Evolutionary conservation across 345 rosid genomes (phyloP), one percentile per base, ranked within the genome.

Genomic region (Noccaea bulbosa): DNA sequence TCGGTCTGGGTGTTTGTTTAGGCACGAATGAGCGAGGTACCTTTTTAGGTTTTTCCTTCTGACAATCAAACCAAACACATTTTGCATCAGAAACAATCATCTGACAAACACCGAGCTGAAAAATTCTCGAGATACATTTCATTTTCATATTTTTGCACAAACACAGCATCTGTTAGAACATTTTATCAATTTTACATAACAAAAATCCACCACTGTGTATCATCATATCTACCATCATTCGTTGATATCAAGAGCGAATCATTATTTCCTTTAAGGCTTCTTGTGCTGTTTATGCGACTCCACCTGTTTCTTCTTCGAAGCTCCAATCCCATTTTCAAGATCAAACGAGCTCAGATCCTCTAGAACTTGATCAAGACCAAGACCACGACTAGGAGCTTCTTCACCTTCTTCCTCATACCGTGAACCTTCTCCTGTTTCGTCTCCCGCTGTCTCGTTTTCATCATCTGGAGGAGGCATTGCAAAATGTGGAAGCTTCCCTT

Each of bases 271-370:
- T 62, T 82, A 87, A 20, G 89, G 88, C 81, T 93, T 91, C 79
- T 80, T 89, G 61, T 93, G 87, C 38, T 86, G 85, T 79, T 86
- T 90, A 65, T 78, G 81, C 8, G 86, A 70, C 11, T 77, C 85
- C 11, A 34, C 82, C 27, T 77, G 46, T 80, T 87, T 90, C 85
- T 82, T 88, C 76, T 81, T 80, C 5, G 83, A 66, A 32, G 86
- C 63, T 3, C 76, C 72, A 56, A 87, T 49, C 12, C 97, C 97
- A 62, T 87, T 91, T 8, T 78, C 88, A 70, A 86, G 62, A 73
- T 93, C 97, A 51, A 91, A 91, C 12, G 90, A 84, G 67, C 62
- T 86, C 53, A 93, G 78, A 74, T 93, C 88, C 39, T 89, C 90
- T 22, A 91, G 86, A 27, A 89, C 90, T 50, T 81, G 84, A 58